Base-by-base conservation (phyloP, 805 yeast genomes). In the Lipomyces spencermartinsiae region DNA sequence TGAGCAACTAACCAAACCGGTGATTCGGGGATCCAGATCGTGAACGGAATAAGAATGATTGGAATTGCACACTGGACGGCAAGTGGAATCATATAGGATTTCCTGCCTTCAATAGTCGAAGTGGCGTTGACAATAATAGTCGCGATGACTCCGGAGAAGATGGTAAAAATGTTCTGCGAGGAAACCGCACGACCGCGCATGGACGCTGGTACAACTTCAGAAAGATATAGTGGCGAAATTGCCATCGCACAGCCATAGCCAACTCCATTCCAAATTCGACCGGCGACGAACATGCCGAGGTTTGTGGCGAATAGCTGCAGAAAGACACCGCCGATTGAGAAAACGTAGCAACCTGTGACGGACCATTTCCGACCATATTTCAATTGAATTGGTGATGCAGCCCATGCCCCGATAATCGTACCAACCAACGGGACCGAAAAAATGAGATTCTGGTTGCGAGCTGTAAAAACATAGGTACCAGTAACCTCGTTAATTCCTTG, bases 21-120 rank as follows among this genome's bases (percentile, higher is more conserved):
- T 10, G 51, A 29, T n/a, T 62, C 65, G 6, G 65, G 65, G 16
- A 59, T 22, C 10, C 34, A 7, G 16, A 34, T 5, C 1, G 64
- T 59, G 19, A 59, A 12, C 3, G 62, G 56, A 37, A 59, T 59
- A 6, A 62, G 43, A 4, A 59, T 9, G 12, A 53, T 31, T n/a
- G 65, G 65, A 16, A 62, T 12, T 14, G 34, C 63, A 37, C 65
- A 59, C 33, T 62, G 65, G 29, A 62, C 57, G 16, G 56, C 65
- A 12, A 62, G 57, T 7, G 65, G 65, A 33, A 62, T 62, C 57
- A 25, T 35, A 33, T 62, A 62, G 10, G 64, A 12, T 0, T 7
- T 3, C 10, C 22, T 22, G 64, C 25, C 57, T 1, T 59, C n/a
- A 22, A 62, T 59, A 25, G 31, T 58, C 6, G 46, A 39, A 9